Evolutionary conservation across 78 protist species (phyloP).

Genomic region (Dictyostelium citrinum): DNA sequence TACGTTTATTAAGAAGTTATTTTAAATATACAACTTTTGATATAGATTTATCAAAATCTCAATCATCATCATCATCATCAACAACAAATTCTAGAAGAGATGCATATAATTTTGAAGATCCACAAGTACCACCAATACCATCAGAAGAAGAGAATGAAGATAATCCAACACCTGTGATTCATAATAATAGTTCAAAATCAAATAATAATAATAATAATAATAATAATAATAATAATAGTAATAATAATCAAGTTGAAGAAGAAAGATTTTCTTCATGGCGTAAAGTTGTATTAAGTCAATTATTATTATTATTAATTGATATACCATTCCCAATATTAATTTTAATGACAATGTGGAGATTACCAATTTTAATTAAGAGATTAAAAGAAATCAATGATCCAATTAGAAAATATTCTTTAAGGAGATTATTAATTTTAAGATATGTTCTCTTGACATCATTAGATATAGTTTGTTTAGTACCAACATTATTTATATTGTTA

Average conservation of each 20-base stretch:
- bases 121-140: not conserved
- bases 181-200: not conserved
- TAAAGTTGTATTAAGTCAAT: conserved; percentile 15
- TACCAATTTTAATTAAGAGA: conserved; percentile 60
- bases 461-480: conserved; percentile 48
- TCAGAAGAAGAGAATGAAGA: conserved; percentile 32
- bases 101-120: not conserved
- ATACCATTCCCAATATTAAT: conserved; percentile 78
- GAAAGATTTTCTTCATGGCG: conserved; percentile 22
- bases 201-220: too few species aligned
- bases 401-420: conserved; percentile 17
- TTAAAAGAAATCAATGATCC: conserved; percentile 59
- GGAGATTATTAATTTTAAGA: conserved; percentile 48
- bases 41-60: not conserved
- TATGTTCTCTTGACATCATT: conserved; percentile 7
- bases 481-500: conserved; percentile 10
- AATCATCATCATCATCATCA: not conserved
- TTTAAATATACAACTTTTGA: not conserved
- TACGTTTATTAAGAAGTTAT: conserved; percentile 17
- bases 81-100: too few species aligned
- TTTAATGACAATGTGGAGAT: conserved; percentile 74
- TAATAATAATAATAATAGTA: too few species aligned
- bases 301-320: conserved; percentile 49
- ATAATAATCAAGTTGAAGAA: not conserved
- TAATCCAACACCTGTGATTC: not conserved